A percentile compares a stretch with the other conserved stretches of the same genome.
Evolutionary conservation across 2,329 filamentous ascomycete genomes (phyloP).

Genomic region (Colletotrichum plurivorum): DNA sequence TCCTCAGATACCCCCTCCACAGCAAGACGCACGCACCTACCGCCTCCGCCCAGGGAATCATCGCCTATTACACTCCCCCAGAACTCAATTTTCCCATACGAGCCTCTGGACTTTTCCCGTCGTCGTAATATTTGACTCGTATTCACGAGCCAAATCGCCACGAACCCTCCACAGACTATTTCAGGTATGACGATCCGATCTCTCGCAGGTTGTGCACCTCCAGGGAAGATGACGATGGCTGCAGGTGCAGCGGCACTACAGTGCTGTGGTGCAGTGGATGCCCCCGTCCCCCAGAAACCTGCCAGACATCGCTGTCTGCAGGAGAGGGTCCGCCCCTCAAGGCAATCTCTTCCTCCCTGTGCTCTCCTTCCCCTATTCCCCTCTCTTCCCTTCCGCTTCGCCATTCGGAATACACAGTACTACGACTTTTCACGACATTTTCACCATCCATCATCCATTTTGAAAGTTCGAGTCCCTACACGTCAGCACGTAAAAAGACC

Average conservation of each 20-base stretch:
- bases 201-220: neutral
- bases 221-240: neutral
- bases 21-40: neutral
- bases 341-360: neutral
- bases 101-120: neutral
- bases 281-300: neutral
- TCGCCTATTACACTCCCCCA: neutral
- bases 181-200: neutral
- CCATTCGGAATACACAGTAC: too few species aligned
- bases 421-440: too few species aligned
- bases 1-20: neutral
- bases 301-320: neutral
- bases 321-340: neutral
- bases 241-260: neutral
- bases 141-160: neutral
- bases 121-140: neutral
- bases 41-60: neutral
- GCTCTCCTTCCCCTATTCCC: neutral
- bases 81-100: slow-evolving; percentile 18
- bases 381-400: neutral
- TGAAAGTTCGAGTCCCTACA: too few species aligned
- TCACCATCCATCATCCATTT: too few species aligned
- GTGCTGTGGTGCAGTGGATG: neutral
- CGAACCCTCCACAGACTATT: neutral
- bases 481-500: too few species aligned